Evolutionary conservation across 805 yeast genomes (phyloP), one percentile per base, ranked within the genome.

Genomic region (Candida quercuum): DNA sequence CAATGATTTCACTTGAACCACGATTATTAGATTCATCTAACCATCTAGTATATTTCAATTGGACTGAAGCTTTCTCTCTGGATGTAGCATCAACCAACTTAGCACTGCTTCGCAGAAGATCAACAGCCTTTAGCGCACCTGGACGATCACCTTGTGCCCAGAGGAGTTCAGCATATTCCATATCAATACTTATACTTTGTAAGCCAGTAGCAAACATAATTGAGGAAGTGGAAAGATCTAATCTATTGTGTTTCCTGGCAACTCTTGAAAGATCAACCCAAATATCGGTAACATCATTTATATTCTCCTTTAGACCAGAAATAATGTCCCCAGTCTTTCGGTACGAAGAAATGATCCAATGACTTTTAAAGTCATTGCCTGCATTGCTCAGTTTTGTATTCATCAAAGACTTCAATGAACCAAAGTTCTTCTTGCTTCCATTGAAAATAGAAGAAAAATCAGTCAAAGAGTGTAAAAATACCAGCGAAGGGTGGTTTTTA

Each of bases 131-230:
- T 31, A 91, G 69, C 0, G 98, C 98, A 47, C 87, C 81, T 18
- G 88, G 74, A 42, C 77, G 86, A 45, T 87, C 94, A 1, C 95
- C 96, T 53, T 85, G 86, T 4, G 78, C 81, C 97, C 98, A 91
- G 28, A 87, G 59, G 8, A 93, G 67, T 40, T 84, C 79, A 0
- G 96, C 81, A 57, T 83, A 81, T 54, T 88, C 95, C 28, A 83
- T 60, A 41, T 80, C 81, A 6, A 84, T 80, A 18, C 65, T 64
- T 6, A 60, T 52, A 21, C 65, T 60, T 1, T 52, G 46, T 13
- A 43, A 23, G 37, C 43, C 40, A 49, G 62, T 44, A 2, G 86
- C 87, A 49, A 76, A 69, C 52, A 84, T 71, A 17, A 83, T 72
- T 8, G 80, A 70, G 16, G 78, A 72, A 2, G 86, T 77, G 0